phyloP scores from a whole-genome alignment of 2,329 filamentous ascomycete species.

The Curvularia sp. region DNA sequence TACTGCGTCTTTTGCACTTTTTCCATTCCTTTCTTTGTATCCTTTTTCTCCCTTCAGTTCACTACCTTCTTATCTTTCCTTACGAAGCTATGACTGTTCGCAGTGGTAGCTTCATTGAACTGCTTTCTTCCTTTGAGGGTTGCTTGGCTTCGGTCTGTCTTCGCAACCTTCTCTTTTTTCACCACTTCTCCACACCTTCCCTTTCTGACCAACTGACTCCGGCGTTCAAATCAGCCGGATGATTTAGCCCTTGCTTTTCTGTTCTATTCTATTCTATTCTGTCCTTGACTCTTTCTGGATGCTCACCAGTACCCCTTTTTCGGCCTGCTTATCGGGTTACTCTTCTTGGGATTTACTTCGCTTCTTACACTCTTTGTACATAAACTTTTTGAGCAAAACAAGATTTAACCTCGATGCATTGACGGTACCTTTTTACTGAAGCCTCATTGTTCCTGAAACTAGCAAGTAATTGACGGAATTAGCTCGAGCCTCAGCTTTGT shows the following conservation, averaged over 20 bases:
- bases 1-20: slow-evolving; percentile 24
- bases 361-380: slow-evolving; percentile 33
- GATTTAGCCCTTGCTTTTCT: slow-evolving; percentile 1
- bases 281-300: slow-evolving; percentile 4
- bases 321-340: slow-evolving; percentile 13
- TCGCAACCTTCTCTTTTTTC: slow-evolving; percentile 3
- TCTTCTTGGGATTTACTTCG: slow-evolving; percentile 12
- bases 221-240: slow-evolving; percentile 1
- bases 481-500: not conserved
- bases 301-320: slow-evolving; percentile 9
- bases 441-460: not conserved
- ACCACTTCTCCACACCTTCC: slow-evolving; percentile 1
- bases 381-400: slow-evolving; percentile 17
- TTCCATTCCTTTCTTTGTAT: slow-evolving; percentile 28
- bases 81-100: slow-evolving; percentile 4
- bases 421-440: not conserved
- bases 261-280: slow-evolving; percentile 8
- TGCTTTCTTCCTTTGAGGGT: not conserved
- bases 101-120: slow-evolving; percentile 3
- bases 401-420: not conserved
- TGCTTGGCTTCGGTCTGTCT: slow-evolving; percentile 13
- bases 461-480: not conserved
- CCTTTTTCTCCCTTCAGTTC: not conserved
- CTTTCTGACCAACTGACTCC: slow-evolving; percentile 14
- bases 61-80: slow-evolving; percentile 13